phyloP scores from a whole-genome alignment of 371 early-diverging fungal species.

The Rhizopus arrhizus region DNA sequence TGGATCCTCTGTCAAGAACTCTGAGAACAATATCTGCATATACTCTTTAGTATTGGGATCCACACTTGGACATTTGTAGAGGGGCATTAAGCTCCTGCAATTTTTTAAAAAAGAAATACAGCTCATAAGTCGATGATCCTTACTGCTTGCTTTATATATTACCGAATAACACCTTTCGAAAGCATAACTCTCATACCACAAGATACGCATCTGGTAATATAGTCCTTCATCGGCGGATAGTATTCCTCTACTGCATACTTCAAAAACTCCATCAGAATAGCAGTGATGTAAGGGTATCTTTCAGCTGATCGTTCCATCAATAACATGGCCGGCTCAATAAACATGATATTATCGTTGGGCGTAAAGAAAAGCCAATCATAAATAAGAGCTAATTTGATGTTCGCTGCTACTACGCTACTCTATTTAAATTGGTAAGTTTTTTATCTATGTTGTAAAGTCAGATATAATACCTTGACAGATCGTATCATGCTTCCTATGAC shows the following conservation, averaged over 20 bases:
- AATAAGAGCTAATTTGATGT: constrained; percentile 72
- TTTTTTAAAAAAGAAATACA: not conserved
- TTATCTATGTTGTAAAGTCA: not conserved
- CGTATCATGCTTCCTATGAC: constrained; percentile 68
- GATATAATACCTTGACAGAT: constrained; percentile 54
- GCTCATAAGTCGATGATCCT: not conserved
- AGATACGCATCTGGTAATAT: constrained; percentile 54
- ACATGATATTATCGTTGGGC: constrained; percentile 73
- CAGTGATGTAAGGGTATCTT: constrained; percentile 66
- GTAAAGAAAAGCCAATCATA: constrained; percentile 84
- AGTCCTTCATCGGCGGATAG: constrained; percentile 53
- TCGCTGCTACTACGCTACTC: constrained; percentile 61
- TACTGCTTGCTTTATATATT: not conserved
- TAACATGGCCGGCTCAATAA: constrained; percentile 76
- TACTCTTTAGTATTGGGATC: constrained; percentile 32
- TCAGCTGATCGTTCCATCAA: constrained; percentile 73
- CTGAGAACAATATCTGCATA: constrained; percentile 37
- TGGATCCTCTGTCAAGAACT: constrained; percentile 22
- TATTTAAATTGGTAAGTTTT: constrained; percentile 7
- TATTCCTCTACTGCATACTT: constrained; percentile 62
- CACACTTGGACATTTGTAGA: constrained; percentile 37
- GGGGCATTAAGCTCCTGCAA: constrained; percentile 35
- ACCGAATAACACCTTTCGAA: constrained; percentile 68
- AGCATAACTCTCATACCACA: constrained; percentile 62
- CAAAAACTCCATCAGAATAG: constrained; percentile 67